Percentiles rank a stretch among this genome's conserved stretches.
phyloP scores from a whole-genome alignment of 768 basidiomycete species.

The Cytidiella melzeri region DNA sequence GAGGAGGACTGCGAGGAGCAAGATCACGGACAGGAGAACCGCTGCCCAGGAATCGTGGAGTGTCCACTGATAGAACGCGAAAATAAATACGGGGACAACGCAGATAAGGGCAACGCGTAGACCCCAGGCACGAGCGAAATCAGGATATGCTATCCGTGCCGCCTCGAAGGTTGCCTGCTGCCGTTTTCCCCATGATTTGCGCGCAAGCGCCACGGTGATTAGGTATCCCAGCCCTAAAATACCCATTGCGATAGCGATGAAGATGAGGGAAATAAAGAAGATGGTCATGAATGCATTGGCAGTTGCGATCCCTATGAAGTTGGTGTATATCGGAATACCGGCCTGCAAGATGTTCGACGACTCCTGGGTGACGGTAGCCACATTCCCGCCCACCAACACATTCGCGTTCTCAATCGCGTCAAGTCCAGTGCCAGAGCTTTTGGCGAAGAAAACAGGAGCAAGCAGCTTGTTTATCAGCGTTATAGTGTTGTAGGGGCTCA shows the following conservation, averaged over 20 bases:
- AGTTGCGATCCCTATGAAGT: conserved; percentile 68
- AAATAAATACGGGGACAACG: conserved; percentile 65
- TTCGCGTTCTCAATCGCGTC: neutral
- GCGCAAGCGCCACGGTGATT: conserved; percentile 30
- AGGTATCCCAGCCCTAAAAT: conserved; percentile 49
- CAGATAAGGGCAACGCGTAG: conserved; percentile 63
- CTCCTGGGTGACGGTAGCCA: conserved; percentile 57
- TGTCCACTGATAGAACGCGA: conserved; percentile 89
- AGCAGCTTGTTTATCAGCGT: conserved; percentile 7
- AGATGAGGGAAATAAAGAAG: conserved; percentile 69
- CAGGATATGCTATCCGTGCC: conserved; percentile 30
- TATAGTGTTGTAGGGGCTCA: conserved; percentile 67
- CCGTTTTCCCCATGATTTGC: conserved; percentile 15
- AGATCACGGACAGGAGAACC: conserved; percentile 68
- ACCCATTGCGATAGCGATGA: conserved; percentile 52
- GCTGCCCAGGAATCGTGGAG: conserved; percentile 85
- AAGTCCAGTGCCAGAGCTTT: neutral
- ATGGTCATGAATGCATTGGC: conserved; percentile 88
- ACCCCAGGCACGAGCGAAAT: conserved; percentile 53
- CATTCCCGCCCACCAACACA: conserved; percentile 28
- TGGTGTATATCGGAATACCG: conserved; percentile 80
- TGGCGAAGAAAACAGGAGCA: conserved; percentile 5
- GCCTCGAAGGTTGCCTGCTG: conserved; percentile 18
- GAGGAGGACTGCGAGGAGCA: conserved; percentile 46
- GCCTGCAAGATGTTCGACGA: conserved; percentile 68